phyloP scores from a whole-genome alignment of 2,329 filamentous ascomycete genomes.

The Cryphonectria japonica region DNA sequence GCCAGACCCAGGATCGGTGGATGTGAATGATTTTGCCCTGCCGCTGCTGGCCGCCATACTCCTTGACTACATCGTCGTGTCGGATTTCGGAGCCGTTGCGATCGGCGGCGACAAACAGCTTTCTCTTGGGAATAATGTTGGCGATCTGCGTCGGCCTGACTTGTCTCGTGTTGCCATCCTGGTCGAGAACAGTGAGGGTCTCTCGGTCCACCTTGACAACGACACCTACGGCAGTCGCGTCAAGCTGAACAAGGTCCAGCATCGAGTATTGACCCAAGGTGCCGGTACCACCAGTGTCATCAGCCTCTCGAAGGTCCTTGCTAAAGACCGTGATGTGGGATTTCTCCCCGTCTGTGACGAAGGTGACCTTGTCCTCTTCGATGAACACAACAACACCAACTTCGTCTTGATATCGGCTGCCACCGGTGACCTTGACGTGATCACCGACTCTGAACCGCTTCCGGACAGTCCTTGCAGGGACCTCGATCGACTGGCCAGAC shows the following conservation, averaged over 20 bases:
- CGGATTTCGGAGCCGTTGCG: constrained; percentile 92
- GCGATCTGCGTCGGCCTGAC: constrained; percentile 90
- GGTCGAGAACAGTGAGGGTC: constrained; percentile 85
- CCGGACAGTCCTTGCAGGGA: constrained; percentile 86
- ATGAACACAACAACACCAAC: constrained; percentile 97
- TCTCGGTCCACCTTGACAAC: constrained; percentile 96
- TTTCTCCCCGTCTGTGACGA: constrained; percentile 91
- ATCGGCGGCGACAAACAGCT: constrained; percentile 87
- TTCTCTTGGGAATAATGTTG: constrained; percentile 82
- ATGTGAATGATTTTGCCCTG: constrained; percentile 92
- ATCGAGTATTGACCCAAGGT: constrained; percentile 87
- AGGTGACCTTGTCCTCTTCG: constrained; percentile 86
- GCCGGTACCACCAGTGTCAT: constrained; percentile 85
- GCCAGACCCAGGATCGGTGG: constrained; percentile 87
- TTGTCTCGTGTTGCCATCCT: constrained; percentile 81
- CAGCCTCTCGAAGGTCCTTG: constrained; percentile 91
- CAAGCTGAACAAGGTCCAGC: constrained; percentile 91
- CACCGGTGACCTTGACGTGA: constrained; percentile 97
- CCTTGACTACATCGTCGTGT: constrained; percentile 88
- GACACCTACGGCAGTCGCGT: constrained; percentile 88
- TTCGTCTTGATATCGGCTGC: constrained; percentile 91
- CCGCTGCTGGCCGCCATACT: constrained; percentile 82
- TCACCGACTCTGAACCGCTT: constrained; percentile 94
- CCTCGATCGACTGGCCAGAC: constrained; percentile 83
- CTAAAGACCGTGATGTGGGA: constrained; percentile 97